A percentile compares a stretch with the other conserved stretches of the same genome.
Evolutionary conservation across 257 asterid genomes (phyloP).

Genomic region (Haberlea rhodopensis): DNA sequence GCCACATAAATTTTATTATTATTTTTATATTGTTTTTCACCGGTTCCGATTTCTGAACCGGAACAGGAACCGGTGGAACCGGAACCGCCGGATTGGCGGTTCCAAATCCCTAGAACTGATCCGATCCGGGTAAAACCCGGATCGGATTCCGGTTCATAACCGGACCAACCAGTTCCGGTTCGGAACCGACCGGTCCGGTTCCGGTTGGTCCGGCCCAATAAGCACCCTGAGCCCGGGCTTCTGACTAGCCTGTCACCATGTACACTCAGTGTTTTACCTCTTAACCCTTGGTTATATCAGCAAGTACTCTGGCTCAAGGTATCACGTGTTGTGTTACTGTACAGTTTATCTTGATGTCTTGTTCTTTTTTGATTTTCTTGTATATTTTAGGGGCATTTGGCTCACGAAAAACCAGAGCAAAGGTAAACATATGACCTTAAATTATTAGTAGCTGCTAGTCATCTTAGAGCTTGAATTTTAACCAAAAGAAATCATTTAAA

Average conservation of each 20-base stretch:
- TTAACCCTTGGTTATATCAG: conserved; percentile 97
- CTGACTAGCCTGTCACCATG: conserved; percentile 97
- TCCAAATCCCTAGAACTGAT: too few species aligned
- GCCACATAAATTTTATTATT: too few species aligned
- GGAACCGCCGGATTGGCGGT: too few species aligned
- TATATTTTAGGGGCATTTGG: conserved; percentile 82
- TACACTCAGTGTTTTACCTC: conserved; percentile 89
- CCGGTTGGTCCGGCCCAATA: too few species aligned
- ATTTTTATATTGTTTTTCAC: too few species aligned
- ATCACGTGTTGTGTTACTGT: conserved; percentile 16
- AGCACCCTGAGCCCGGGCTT: too few species aligned
- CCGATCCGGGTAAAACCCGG: too few species aligned
- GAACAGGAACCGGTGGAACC: too few species aligned
- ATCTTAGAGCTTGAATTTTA: conserved; percentile 3
- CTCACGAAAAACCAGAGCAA: conserved; percentile 75
- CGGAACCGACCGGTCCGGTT: too few species aligned
- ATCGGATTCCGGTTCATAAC: too few species aligned
- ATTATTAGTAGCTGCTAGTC: neutral
- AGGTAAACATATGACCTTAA: conserved; percentile 44
- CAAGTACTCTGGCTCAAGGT: conserved; percentile 23
- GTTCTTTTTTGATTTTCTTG: conserved; percentile 17
- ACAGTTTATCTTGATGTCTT: conserved; percentile 20
- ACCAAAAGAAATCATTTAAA: neutral
- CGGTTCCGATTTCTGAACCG: too few species aligned
- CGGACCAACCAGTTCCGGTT: too few species aligned